Percentiles rank a stretch among this genome's conserved stretches.
Conservation (phyloP, 805 yeast genomes). For the Candida fluviatilis region DNA sequence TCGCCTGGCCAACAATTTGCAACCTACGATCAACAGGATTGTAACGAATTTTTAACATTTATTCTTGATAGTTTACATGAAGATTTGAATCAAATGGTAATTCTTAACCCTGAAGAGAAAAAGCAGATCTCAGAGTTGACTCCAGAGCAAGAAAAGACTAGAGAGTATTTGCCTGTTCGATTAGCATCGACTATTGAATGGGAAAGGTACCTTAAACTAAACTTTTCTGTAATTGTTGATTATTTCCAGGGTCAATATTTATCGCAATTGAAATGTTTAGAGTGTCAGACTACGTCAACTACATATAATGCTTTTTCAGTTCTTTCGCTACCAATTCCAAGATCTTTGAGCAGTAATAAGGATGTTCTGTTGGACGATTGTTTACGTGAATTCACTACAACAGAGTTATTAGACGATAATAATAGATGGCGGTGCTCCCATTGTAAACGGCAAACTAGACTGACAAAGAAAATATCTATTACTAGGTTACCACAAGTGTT, state of each 20-base stretch:
- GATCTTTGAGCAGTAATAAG: constrained; percentile 20
- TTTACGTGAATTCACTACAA: constrained; percentile 69
- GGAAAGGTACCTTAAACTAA: constrained; percentile 79
- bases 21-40: constrained; percentile 76
- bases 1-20: constrained; percentile 57
- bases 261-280: constrained; percentile 70
- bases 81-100: constrained; percentile 66
- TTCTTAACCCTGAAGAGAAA: constrained; percentile 26
- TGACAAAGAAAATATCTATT: constrained; percentile 67
- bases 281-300: constrained; percentile 74
- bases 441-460: constrained; percentile 59
- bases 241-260: constrained; percentile 86
- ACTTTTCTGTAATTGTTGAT: constrained; percentile 76
- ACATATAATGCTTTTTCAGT: constrained; percentile 82
- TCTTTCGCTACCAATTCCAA: constrained; percentile 76
- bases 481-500: constrained; percentile 75
- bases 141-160: constrained; percentile 59
- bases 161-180: constrained; percentile 73
- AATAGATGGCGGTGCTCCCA: constrained; percentile 82
- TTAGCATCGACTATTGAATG: constrained; percentile 86
- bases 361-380: constrained; percentile 53
- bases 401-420: constrained; percentile 70
- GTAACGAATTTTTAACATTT: constrained; percentile 76
- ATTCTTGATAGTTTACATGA: constrained; percentile 76
- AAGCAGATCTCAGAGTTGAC: constrained; percentile 42